Base-by-base conservation (phyloP, 345 rosid genomes). In the Populus nigra region DNA sequence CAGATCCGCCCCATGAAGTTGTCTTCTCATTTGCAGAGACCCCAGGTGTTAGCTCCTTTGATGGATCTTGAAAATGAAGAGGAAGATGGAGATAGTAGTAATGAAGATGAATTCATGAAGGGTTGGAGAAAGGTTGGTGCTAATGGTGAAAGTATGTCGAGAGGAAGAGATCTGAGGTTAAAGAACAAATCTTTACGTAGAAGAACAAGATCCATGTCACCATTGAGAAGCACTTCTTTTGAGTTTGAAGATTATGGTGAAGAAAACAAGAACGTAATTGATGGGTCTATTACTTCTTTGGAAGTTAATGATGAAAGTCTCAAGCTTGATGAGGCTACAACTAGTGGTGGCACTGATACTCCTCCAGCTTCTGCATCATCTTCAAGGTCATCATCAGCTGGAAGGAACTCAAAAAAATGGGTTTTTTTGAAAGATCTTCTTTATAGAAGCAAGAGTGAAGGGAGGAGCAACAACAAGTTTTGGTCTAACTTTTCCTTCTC, bases 1-100 rank as follows among this genome's bases (percentile, higher is more conserved):
- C 87, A 90, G 90, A 96, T 96, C 91, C 88, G 93, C 45, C 98
- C 99, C 68, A 89, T 92, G 97, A 93, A 92, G 91, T 93, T 96
- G 0, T 92, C 95, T 1, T 81, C 93, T 6, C 99, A 93, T 81
- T 83, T 96, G 86, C 93, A 92, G 83, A 86, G 82, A 69, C 97
- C 97, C 18, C 98, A 96, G 83, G 82, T 88, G 61, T 81, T 93
- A 57, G 77, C 90, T 57, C 98, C 98, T 0, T 75, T 92, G 79
- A 35, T 86, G 82, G 98, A 93, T 92, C 90, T 91, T 29, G 96
- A 89, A 4, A 69, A 80, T 4, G 97, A 93, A 8, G 91, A 89
- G 1, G 92, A 88, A 18, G 90, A 85, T 16, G 82, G 71, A 0
- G 87, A 68, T 15, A 59, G 27, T 3, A 23, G 65, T 59, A 84